Evolutionary conservation across 352 stramenopile species (phyloP).

Genomic region (Hyaloperonospora brassicae): DNA sequence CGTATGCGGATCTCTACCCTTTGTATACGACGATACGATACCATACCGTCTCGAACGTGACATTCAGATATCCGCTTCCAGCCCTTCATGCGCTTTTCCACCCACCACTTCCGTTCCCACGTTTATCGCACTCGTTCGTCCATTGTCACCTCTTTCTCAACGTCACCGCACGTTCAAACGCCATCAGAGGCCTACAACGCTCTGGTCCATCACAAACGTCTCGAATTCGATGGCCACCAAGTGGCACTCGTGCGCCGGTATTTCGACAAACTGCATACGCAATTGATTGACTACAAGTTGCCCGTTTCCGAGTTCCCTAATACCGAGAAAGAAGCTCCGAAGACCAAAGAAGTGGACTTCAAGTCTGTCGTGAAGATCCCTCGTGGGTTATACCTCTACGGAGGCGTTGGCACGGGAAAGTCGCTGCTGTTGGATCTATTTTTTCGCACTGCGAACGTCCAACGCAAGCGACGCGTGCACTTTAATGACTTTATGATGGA

Average conservation of each 20-base stretch:
- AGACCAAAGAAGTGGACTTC: background rate
- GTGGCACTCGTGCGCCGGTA: slow-evolving; percentile 25
- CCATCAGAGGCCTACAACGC: slow-evolving; percentile 31
- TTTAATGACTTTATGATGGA: slow-evolving; percentile 98
- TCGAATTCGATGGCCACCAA: slow-evolving; percentile 32
- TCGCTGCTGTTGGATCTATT: slow-evolving; percentile 96
- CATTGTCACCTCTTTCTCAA: no score
- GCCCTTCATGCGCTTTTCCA: no score
- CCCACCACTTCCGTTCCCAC: no score
- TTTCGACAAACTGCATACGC: slow-evolving; percentile 55
- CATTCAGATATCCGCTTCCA: no score
- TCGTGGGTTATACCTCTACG: slow-evolving; percentile 92
- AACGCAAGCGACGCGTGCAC: slow-evolving; percentile 88
- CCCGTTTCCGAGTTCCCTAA: slow-evolving; percentile 21
- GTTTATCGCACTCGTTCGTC: no score
- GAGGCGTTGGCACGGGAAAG: slow-evolving; percentile 93
- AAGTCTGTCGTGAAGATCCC: slow-evolving; percentile 36
- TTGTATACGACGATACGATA: no score
- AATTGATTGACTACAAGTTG: slow-evolving; percentile 44
- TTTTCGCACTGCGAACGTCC: slow-evolving; percentile 48
- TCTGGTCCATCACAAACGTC: slow-evolving; percentile 17
- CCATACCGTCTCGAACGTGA: no score
- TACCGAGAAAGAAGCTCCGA: background rate
- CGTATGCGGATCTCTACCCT: no score
- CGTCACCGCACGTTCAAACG: no score